A percentile compares a stretch with the other conserved stretches of the same genome.
Conservation (phyloP, 805 yeast genomes). For the Grigorovia yakushimaensis region DNA sequence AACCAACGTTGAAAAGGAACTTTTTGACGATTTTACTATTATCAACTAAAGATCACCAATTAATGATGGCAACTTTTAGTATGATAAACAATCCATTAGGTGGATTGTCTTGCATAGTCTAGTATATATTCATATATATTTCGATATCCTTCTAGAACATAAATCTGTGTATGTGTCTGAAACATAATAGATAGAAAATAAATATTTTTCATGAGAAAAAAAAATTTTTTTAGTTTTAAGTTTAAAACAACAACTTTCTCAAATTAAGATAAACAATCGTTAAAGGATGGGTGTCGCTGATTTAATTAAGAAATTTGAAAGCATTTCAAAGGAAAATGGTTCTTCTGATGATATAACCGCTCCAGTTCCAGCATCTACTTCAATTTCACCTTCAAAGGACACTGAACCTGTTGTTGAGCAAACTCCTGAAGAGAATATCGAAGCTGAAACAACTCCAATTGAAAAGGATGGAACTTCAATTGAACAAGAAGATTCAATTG, state of each 20-base stretch:
- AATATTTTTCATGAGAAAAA: background rate
- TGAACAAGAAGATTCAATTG: background rate
- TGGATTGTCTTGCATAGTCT: background rate
- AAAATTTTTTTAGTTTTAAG: background rate
- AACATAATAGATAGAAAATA: background rate
- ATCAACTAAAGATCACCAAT: background rate
- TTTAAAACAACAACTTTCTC: background rate
- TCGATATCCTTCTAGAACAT: background rate
- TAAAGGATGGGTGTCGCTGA: slow-evolving; percentile 31
- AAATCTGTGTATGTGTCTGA: background rate
- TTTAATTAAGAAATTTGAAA: slow-evolving; percentile 29
- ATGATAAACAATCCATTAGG: background rate
- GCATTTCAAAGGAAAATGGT: slow-evolving; percentile 13
- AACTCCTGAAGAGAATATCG: slow-evolving; percentile 2
- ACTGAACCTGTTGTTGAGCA: background rate
- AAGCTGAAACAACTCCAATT: slow-evolving; percentile 4
- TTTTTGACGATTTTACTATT: slow-evolving; percentile 16
- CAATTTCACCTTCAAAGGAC: background rate
- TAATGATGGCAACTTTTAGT: no score
- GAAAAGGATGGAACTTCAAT: slow-evolving; percentile 5
- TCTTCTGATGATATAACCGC: background rate
- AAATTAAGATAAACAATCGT: background rate
- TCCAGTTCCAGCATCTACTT: background rate
- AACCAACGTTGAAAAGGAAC: slow-evolving; percentile 19
- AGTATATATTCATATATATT: background rate